Evolutionary conservation across 2,329 filamentous ascomycete species (phyloP).

Genomic region (Aspergillus tamarii): DNA sequence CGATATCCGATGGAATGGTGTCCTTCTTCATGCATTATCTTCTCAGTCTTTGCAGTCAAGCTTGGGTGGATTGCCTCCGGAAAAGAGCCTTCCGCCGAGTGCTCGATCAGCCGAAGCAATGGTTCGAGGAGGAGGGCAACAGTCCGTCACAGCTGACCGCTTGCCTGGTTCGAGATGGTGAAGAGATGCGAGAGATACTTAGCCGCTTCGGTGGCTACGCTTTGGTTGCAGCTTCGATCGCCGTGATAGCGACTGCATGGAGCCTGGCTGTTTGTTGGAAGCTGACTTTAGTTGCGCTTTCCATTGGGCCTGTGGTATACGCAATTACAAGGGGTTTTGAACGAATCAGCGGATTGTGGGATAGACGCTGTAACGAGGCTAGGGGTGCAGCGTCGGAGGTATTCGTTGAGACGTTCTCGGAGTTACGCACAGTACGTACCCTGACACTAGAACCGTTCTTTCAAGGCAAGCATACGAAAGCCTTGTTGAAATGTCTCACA

Average conservation of each 20-base stretch:
- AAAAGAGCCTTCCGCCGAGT: slow-evolving; percentile 69
- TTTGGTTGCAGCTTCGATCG: slow-evolving; percentile 69
- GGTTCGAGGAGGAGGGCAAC: slow-evolving; percentile 75
- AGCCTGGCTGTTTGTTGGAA: slow-evolving; percentile 76
- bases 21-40: slow-evolving; percentile 71
- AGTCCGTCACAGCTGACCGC: slow-evolving; percentile 66
- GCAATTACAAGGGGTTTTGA: slow-evolving; percentile 68
- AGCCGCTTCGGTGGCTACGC: slow-evolving; percentile 75
- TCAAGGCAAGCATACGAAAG: slow-evolving; percentile 60
- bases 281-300: slow-evolving; percentile 75
- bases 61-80: slow-evolving; percentile 76
- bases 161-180: slow-evolving; percentile 76
- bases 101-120: slow-evolving; percentile 73
- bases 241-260: slow-evolving; percentile 72
- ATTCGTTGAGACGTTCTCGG: slow-evolving; percentile 74
- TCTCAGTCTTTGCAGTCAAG: slow-evolving; percentile 71
- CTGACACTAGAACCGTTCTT: slow-evolving; percentile 77
- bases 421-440: slow-evolving; percentile 76
- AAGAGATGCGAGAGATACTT: slow-evolving; percentile 84
- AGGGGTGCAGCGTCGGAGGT: slow-evolving; percentile 63
- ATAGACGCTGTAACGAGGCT: slow-evolving; percentile 66
- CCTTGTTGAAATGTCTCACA: slow-evolving; percentile 56
- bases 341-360: slow-evolving; percentile 70
- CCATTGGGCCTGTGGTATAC: slow-evolving; percentile 69
- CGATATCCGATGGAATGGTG: slow-evolving; percentile 66